Conservation (phyloP, 2,329 filamentous ascomycete species). For the Diatrype stigma region DNA sequence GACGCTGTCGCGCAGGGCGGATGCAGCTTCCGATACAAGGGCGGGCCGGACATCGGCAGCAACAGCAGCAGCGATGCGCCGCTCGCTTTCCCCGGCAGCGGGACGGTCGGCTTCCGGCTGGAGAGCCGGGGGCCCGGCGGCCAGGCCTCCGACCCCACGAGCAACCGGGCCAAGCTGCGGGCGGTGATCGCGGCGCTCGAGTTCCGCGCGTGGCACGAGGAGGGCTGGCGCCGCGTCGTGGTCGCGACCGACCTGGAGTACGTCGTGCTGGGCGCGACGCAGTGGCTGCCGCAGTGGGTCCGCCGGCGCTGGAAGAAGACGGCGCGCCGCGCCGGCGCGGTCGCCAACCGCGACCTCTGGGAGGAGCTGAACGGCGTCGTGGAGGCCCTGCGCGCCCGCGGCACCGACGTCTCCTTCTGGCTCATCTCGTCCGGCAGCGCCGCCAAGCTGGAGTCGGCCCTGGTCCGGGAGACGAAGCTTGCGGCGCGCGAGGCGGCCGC, state of each 20-base stretch:
- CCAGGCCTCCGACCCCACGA: conserved; percentile 25
- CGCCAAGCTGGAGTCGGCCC: conserved; percentile 10
- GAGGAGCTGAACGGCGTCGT: conserved; percentile 30
- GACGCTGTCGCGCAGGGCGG: conserved; percentile 16
- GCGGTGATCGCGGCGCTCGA: conserved; percentile 19
- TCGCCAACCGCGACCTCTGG: conserved; percentile 42
- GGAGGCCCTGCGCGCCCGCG: conserved; percentile 11
- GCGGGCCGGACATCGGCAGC: conserved; percentile 3
- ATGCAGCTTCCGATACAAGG: conserved; percentile 28
- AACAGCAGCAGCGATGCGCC: background rate
- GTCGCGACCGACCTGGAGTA: conserved; percentile 46
- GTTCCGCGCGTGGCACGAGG: conserved; percentile 33
- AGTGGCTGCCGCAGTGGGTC: conserved; percentile 36
- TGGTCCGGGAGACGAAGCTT: conserved; percentile 19
- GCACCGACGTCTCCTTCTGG: conserved; percentile 26
- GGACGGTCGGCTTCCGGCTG: conserved; percentile 23
- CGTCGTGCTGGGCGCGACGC: conserved; percentile 36
- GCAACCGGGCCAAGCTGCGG: conserved; percentile 40
- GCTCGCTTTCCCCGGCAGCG: conserved; percentile 1
- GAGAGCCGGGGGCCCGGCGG: conserved; percentile 30
- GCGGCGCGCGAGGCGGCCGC: conserved; percentile 16
- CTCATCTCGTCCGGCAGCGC: conserved; percentile 11
- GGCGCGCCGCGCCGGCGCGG: conserved; percentile 13
- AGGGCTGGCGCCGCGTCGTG: conserved; percentile 38
- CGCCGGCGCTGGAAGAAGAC: conserved; percentile 32